Evolutionary conservation across 2,329 filamentous ascomycete species (phyloP), one percentile per base, ranked within the genome.

Genomic region (Apiospora phragmitis): DNA sequence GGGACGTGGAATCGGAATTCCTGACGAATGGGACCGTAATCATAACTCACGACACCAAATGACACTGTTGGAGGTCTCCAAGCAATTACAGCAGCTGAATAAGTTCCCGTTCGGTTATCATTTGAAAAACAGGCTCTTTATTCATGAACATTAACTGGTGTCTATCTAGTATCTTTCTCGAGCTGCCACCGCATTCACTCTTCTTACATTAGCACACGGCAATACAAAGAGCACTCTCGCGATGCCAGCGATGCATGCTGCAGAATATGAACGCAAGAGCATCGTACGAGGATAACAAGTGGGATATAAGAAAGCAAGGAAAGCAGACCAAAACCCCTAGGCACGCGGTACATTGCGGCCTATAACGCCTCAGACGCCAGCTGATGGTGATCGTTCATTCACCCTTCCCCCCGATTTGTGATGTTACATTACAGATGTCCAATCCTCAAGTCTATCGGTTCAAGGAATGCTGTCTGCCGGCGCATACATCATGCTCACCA

Each of bases 281-380:
- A 7, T 9, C 3, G 32, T 5, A 38, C 8, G 55, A 62, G 55
- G 55, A n/a, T 24, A n/a, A n/a, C n/a, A 11, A 62, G 6, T 14
- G 21, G 4, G 18, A 2, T 38, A 62, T 38, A 62, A 38, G 55
- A 32, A 62, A 24, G 18, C 18, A 62, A 62, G 21, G n/a, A 38
- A 62, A 62, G 32, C 32, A 62, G 55, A 6, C 32, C 18, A 38
- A 24, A 38, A 38, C 12, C 55, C 32, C 32, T 38, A 62, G 29
- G 11, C 55, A n/a, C 55, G 55, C 55, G 14, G 32, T 38, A 6
- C 18, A n/a, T 62, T 62, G 55, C 55, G 55, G 55, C 32, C 55
- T 14, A n/a, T 35, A 62, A 62, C 55, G 55, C 55, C 55, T 62
- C 32, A 9, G 55, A 62, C 55, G 55, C 55, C 55, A 62, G 55